Conservation (phyloP, 2,329 filamentous ascomycete genomes). For the Fusarium concolor region DNA sequence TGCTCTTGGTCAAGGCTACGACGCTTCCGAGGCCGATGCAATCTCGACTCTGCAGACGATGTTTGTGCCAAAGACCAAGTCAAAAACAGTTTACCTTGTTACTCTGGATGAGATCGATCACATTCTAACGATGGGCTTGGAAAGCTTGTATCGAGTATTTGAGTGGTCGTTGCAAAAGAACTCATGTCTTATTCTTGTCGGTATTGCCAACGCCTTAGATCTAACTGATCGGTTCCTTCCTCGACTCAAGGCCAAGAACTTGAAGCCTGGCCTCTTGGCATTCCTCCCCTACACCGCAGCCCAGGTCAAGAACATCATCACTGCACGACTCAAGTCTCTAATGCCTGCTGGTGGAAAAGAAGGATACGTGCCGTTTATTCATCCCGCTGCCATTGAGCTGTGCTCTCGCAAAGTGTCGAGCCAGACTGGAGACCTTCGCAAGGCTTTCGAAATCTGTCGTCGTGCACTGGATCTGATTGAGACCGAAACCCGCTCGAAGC, state of each 20-base stretch:
- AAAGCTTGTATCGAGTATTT: slow-evolving; percentile 92
- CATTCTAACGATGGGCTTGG: slow-evolving; percentile 86
- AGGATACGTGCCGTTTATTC: slow-evolving; percentile 84
- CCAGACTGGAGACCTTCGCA: slow-evolving; percentile 93
- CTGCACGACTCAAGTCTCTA: slow-evolving; percentile 81
- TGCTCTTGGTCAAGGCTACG: slow-evolving; percentile 69
- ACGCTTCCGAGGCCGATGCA: slow-evolving; percentile 74
- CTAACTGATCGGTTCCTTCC: slow-evolving; percentile 95
- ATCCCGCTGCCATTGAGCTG: slow-evolving; percentile 92
- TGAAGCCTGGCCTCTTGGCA: slow-evolving; percentile 89
- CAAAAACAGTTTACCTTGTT: slow-evolving; percentile 76
- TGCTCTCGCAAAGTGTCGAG: slow-evolving; percentile 95
- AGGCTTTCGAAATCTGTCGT: slow-evolving; percentile 94
- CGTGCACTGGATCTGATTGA: slow-evolving; percentile 91
- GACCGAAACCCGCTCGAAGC: slow-evolving; percentile 80
- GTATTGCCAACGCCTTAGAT: slow-evolving; percentile 96
- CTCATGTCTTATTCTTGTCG: slow-evolving; percentile 85
- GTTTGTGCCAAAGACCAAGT: slow-evolving; percentile 73
- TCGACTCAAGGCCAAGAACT: slow-evolving; percentile 88
- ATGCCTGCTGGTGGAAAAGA: slow-evolving; percentile 66
- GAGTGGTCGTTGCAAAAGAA: slow-evolving; percentile 90
- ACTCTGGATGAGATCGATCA: slow-evolving; percentile 96
- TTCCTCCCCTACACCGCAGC: slow-evolving; percentile 91
- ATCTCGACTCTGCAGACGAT: slow-evolving; percentile 75
- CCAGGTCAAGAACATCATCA: slow-evolving; percentile 91